phyloP scores from a whole-genome alignment of 345 rosid genomes.

The Gossypium anomalum region DNA sequence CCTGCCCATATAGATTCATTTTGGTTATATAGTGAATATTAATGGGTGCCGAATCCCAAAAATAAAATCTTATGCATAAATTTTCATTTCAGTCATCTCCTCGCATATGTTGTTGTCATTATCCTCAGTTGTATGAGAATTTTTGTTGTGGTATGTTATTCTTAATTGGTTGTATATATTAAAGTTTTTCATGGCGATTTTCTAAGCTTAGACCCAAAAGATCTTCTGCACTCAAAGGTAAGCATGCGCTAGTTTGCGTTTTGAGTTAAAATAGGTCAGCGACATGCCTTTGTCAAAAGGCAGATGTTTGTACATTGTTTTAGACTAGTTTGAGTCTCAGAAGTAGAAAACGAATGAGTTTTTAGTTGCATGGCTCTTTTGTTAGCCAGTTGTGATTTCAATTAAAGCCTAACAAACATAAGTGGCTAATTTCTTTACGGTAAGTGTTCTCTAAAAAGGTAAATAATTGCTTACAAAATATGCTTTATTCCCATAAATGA shows the following conservation, averaged over 20 bases:
- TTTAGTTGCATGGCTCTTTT: neutral
- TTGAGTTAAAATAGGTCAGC: neutral
- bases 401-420: neutral
- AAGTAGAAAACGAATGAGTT: neutral
- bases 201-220: constrained; percentile 57
- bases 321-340: neutral
- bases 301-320: neutral
- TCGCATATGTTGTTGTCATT: neutral
- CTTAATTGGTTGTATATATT: constrained; percentile 52
- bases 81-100: constrained; percentile 8
- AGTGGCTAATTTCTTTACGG: neutral
- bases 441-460: fast-evolving
- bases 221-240: constrained; percentile 57
- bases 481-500: neutral
- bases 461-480: no score
- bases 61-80: neutral
- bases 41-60: no score
- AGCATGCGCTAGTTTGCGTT: neutral
- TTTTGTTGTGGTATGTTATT: constrained; percentile 11
- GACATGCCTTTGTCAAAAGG: neutral
- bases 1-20: neutral
- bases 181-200: constrained; percentile 60
- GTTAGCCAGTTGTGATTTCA: neutral
- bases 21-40: neutral
- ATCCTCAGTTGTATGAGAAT: neutral